These are phyloP conservation scores for Dictyostelium capitatum DNA, from an alignment of 78 protist genomes.

Conservation along the genomic window DNA sequence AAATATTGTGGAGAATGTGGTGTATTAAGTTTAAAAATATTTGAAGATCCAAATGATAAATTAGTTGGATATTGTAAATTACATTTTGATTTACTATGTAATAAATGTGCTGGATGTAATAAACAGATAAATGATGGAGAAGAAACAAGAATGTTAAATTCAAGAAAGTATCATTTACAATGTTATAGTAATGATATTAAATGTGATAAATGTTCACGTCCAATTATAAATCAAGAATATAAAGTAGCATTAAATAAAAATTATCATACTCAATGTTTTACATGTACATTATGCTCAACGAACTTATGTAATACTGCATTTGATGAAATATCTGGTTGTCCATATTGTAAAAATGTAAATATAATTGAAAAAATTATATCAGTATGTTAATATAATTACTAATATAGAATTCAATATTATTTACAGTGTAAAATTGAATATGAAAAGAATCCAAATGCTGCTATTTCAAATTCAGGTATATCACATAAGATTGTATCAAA, in stretches of 20 bases:
- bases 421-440: conserved; percentile 21
- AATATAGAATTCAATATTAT: too few species aligned
- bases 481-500: neutral
- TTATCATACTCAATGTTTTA: conserved; percentile 34
- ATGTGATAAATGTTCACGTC: conserved; percentile 29
- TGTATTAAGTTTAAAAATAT: neutral
- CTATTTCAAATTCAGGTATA: neutral
- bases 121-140: conserved; percentile 12
- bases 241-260: neutral
- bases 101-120: neutral
- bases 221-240: neutral
- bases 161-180: conserved; percentile 11
- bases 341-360: conserved; percentile 35
- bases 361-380: neutral
- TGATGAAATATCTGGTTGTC: conserved; percentile 33
- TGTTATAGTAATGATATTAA: conserved; percentile 22
- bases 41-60: conserved; percentile 12
- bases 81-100: conserved; percentile 13
- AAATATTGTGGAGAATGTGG: conserved; percentile 61
- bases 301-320: neutral
- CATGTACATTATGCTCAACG: conserved; percentile 24
- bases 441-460: neutral
- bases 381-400: too few species aligned
- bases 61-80: neutral
- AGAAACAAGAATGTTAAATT: neutral